Percentiles rank a stretch among this genome's conserved stretches.
Evolutionary conservation across 2,329 filamentous ascomycete genomes (phyloP).

Genomic region (Aspergillus transmontanensis): DNA sequence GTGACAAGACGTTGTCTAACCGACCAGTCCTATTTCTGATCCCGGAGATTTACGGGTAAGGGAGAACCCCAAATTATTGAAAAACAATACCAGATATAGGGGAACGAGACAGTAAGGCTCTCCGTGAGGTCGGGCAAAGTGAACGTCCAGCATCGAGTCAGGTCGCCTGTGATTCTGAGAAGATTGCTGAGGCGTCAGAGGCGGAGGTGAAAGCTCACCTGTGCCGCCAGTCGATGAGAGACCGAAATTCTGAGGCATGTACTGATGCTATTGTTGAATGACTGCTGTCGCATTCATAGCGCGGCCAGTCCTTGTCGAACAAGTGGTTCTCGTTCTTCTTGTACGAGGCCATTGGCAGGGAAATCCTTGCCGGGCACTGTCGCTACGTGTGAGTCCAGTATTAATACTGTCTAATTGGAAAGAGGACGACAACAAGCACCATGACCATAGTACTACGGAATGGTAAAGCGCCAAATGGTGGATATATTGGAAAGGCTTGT

Average conservation of each 20-base stretch:
- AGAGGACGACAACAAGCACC: too few species aligned
- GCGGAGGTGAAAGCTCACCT: constrained; percentile 7
- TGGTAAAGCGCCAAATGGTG: too few species aligned
- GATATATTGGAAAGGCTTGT: too few species aligned
- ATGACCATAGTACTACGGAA: too few species aligned
- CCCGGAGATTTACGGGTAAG: too few species aligned
- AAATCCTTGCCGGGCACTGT: not conserved
- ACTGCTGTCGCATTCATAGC: not conserved
- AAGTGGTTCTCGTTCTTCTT: not conserved
- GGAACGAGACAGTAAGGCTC: constrained; percentile 64
- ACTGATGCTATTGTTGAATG: not conserved
- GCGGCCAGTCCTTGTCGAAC: not conserved
- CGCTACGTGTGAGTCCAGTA: too few species aligned
- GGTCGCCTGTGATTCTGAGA: constrained; percentile 50
- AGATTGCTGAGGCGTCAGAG: constrained; percentile 32
- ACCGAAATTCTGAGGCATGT: not conserved
- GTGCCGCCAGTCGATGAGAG: constrained; percentile 1
- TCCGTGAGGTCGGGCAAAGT: constrained; percentile 76
- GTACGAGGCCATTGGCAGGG: not conserved
- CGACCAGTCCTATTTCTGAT: too few species aligned
- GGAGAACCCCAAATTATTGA: too few species aligned
- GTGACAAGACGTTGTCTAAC: too few species aligned
- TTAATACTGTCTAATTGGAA: too few species aligned
- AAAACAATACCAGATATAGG: too few species aligned
- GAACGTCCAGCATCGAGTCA: constrained; percentile 72